Evolutionary conservation across 192 early-diverging fungal genomes (phyloP).

Genomic region (Gorgonomyces haynaldii): DNA sequence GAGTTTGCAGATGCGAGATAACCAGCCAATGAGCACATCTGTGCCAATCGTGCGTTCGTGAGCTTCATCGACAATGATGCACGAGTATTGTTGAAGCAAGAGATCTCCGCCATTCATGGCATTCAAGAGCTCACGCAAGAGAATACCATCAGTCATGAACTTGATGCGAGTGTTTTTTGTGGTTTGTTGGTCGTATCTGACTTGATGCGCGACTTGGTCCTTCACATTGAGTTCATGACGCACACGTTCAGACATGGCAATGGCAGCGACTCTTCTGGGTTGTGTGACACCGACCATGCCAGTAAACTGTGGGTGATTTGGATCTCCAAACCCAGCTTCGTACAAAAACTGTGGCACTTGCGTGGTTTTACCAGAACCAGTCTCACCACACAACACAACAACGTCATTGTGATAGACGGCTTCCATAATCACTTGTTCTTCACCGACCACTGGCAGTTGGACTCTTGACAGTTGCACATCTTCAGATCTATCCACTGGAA

Average conservation of each 20-base stretch:
- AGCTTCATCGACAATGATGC: conserved; percentile 96
- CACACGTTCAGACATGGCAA: conserved; percentile 93
- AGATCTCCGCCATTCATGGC: conserved; percentile 52
- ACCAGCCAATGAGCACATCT: conserved; percentile 93
- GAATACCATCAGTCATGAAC: conserved; percentile 99
- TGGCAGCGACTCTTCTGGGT: conserved; percentile 92
- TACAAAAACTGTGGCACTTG: conserved; percentile 90
- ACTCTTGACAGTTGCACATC: conserved; percentile 64
- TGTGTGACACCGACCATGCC: conserved; percentile 98
- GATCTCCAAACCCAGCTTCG: conserved; percentile 94
- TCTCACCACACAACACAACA: conserved; percentile 93
- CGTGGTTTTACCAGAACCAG: conserved; percentile 38
- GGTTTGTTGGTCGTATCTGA: conserved; percentile 84
- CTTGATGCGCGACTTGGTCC: conserved; percentile 64
- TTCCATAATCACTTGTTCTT: conserved; percentile 99
- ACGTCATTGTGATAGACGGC: conserved; percentile 75
- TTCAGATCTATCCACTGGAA: conserved; percentile 62
- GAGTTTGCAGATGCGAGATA: conserved; percentile 77
- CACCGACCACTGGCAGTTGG: conserved; percentile 77
- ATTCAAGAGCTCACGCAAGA: conserved; percentile 75
- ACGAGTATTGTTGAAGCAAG: conserved; percentile 84
- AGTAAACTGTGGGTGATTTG: conserved; percentile 48
- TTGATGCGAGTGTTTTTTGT: conserved; percentile 74
- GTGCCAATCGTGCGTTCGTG: conserved; percentile 97
- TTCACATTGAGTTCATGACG: conserved; percentile 73